Percentiles rank a stretch among this genome's conserved stretches.
phyloP scores from a whole-genome alignment of 2,329 filamentous ascomycete species.

The Harringtonia aguacate region DNA sequence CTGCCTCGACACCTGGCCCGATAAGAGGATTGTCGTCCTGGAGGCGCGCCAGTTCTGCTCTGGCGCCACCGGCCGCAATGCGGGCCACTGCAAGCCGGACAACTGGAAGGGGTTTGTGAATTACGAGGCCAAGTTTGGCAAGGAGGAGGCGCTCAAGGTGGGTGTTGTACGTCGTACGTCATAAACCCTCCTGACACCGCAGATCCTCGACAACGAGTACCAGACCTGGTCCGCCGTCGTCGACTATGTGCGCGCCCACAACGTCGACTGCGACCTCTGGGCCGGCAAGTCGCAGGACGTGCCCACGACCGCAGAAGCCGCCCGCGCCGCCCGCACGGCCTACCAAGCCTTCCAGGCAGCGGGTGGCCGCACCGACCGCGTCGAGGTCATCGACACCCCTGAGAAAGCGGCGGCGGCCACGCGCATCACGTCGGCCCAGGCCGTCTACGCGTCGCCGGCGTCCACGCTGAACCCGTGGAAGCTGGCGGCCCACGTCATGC shows the following conservation, averaged over 20 bases:
- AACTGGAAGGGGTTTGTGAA: neutral
- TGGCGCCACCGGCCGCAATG: conserved; percentile 3
- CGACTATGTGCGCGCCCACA: neutral
- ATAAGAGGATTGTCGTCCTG: neutral
- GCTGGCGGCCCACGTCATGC: conserved; percentile 2
- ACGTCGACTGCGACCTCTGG: conserved; percentile 4
- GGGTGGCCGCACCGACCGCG: neutral
- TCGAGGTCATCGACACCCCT: neutral
- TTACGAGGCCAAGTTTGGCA: neutral
- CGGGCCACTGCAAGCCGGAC: conserved; percentile 5
- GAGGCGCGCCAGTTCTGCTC: conserved; percentile 4
- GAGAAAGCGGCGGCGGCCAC: neutral
- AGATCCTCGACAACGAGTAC: conserved; percentile 3
- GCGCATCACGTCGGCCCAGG: neutral
- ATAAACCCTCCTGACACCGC: neutral
- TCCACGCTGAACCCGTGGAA: conserved; percentile 4
- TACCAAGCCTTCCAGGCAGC: neutral
- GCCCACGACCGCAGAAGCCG: neutral
- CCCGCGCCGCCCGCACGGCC: neutral
- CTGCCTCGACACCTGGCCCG: neutral
- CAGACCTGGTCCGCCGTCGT: neutral
- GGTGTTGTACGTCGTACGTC: too few species aligned
- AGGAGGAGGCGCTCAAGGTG: neutral
- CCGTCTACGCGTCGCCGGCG: conserved; percentile 1
- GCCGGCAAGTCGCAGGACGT: conserved; percentile 1